These are phyloP conservation scores for Carex scoparia DNA, from an alignment of 176 grass and related monocot species.

Conservation along the genomic window DNA sequence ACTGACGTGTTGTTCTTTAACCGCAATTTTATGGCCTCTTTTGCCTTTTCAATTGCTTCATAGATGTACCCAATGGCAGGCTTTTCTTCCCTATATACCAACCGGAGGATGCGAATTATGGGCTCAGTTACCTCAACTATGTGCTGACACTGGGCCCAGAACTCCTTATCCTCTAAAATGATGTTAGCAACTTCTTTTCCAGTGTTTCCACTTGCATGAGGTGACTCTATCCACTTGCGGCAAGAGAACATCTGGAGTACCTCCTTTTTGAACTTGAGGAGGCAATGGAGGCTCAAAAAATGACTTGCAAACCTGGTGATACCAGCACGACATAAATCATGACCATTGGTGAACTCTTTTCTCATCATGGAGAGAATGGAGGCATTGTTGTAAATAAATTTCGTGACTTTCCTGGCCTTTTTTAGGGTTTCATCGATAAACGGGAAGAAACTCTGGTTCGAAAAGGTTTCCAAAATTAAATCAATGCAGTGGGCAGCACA, in stretches of 20 bases:
- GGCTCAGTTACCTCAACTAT: conserved; percentile 46
- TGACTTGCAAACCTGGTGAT: conserved; percentile 51
- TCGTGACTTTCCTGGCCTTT: conserved; percentile 50
- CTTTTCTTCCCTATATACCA: conserved; percentile 45
- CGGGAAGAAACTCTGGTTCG: conserved; percentile 49
- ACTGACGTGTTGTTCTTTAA: conserved; percentile 41
- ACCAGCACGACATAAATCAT: conserved; percentile 43
- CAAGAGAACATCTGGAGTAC: conserved; percentile 40
- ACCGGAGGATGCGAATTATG: conserved; percentile 23
- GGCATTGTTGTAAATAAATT: conserved; percentile 54
- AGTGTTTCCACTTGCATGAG: conserved; percentile 26
- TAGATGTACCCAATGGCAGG: conserved; percentile 50
- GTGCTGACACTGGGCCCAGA: conserved; percentile 49
- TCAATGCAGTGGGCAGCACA: conserved; percentile 53
- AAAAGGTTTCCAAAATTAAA: conserved; percentile 52
- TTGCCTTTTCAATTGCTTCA: conserved; percentile 58
- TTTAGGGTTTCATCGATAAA: conserved; percentile 42
- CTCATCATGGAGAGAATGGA: conserved; percentile 57
- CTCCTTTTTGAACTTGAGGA: conserved; percentile 49
- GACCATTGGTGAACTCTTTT: conserved; percentile 54
- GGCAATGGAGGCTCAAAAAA: conserved; percentile 48
- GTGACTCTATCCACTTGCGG: conserved; percentile 46
- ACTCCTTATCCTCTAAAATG: conserved; percentile 42
- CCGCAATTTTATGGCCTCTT: conserved; percentile 41
- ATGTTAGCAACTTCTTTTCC: conserved; percentile 39